phyloP scores from a whole-genome alignment of 306 rosid species.

The Rubus parviflorus region DNA sequence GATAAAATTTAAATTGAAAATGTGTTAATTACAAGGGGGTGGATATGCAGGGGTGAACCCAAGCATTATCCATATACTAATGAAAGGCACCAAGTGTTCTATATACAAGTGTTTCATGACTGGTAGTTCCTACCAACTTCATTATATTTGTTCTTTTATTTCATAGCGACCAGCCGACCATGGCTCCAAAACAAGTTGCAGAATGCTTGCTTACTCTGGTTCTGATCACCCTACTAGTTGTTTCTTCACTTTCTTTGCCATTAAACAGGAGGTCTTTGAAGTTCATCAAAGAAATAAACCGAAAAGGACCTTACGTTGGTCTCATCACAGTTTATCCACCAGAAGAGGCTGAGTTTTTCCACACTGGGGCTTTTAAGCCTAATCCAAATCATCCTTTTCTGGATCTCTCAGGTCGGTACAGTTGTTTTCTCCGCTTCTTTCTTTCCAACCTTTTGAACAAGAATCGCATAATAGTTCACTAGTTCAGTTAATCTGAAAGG shows the following conservation, averaged over 20 bases:
- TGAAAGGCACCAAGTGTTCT: background rate
- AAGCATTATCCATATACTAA: no score
- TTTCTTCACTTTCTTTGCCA: slow-evolving; percentile 23
- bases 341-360: slow-evolving; percentile 41
- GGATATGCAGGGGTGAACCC: no score
- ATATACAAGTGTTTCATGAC: background rate
- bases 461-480: background rate
- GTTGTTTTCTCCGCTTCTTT: background rate
- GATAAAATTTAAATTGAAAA: no score
- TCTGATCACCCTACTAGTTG: background rate
- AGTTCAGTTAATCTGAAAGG: background rate
- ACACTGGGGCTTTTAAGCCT: slow-evolving; percentile 34
- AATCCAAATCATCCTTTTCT: slow-evolving; percentile 36
- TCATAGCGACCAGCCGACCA: background rate
- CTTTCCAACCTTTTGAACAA: background rate
- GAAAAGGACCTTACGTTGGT: slow-evolving; percentile 40
- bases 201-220: slow-evolving; percentile 11
- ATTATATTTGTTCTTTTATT: background rate
- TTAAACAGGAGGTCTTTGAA: slow-evolving; percentile 8
- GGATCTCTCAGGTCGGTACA: slow-evolving; percentile 39
- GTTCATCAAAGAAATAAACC: slow-evolving; percentile 28
- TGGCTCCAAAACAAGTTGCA: slow-evolving; percentile 5
- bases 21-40: no score
- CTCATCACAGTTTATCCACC: slow-evolving; percentile 39
- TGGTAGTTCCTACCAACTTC: background rate